These are phyloP conservation scores for Neurospora sp. DNA, from an alignment of 495 filamentous ascomycete genomes.

Conservation along the genomic window DNA sequence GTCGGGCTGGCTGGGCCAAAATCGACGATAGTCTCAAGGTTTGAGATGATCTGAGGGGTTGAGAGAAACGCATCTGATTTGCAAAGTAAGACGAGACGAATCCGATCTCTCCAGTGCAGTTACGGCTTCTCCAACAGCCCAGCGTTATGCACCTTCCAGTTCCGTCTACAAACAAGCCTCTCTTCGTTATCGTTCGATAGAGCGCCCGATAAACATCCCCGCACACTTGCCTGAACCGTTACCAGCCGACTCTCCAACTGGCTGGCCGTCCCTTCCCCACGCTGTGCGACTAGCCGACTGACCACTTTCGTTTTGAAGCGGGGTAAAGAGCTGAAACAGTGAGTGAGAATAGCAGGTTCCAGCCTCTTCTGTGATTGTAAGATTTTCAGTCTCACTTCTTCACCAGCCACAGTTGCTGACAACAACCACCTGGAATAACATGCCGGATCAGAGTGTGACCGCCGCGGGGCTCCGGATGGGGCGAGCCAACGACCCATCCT, in stretches of 20 bases:
- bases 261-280: not conserved
- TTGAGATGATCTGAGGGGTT: constrained; percentile 13
- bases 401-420: not conserved
- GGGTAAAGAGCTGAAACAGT: not conserved
- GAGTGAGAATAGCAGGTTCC: not conserved
- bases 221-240: not conserved
- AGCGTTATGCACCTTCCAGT: not conserved
- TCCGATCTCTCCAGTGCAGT: not conserved
- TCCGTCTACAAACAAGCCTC: not conserved
- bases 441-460: not conserved
- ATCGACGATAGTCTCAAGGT: constrained; percentile 5
- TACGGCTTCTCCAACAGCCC: not conserved
- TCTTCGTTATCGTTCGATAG: not conserved
- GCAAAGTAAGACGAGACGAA: not conserved
- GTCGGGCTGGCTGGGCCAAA: not conserved
- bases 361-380: not conserved
- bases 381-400: not conserved
- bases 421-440: not conserved
- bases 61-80: constrained; percentile 11
- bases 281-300: not conserved
- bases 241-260: not conserved
- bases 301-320: not conserved
- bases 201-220: not conserved
- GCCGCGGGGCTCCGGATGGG: not conserved
- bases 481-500: not conserved